A percentile compares a stretch with the other conserved stretches of the same genome.
phyloP scores from a whole-genome alignment of 1,139 yeast species.

The Magnusiomyces clavatus region DNA sequence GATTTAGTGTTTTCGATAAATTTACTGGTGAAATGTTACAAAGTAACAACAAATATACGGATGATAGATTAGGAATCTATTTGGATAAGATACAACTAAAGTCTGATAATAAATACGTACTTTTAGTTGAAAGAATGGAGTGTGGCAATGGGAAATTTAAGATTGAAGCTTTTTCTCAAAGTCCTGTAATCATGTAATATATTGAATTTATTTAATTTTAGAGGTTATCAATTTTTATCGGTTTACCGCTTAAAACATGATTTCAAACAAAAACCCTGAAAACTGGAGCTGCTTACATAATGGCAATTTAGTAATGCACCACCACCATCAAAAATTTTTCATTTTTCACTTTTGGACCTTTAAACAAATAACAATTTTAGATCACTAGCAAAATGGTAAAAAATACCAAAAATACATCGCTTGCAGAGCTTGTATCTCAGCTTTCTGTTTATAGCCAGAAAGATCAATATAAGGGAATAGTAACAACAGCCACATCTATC shows the following conservation, averaged over 20 bases:
- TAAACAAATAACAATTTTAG: too few relatives aligned
- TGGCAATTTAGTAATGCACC: too few relatives aligned
- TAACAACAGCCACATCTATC: conserved; percentile 38
- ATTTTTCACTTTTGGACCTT: too few relatives aligned
- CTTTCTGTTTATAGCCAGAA: conserved; percentile 40
- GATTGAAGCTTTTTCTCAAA: conserved; percentile 17
- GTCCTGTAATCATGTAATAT: conserved; percentile 13
- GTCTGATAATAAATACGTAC: conserved; percentile 15
- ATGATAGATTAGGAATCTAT: conserved; percentile 40
- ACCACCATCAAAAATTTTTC: too few relatives aligned
- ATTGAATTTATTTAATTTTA: too few relatives aligned
- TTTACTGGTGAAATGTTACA: conserved; percentile 21
- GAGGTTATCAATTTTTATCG: too few relatives aligned
- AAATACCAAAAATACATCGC: conserved; percentile 20
- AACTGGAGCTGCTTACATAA: too few relatives aligned
- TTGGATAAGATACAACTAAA: conserved; percentile 28
- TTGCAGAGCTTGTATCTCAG: conserved; percentile 38
- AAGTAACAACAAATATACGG: conserved; percentile 39
- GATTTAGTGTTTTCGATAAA: conserved; percentile 27
- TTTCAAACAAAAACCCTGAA: too few relatives aligned
- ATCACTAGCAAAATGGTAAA: too few relatives aligned
- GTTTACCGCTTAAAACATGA: too few relatives aligned
- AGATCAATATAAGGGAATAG: conserved; percentile 43
- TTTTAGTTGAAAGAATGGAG: conserved; percentile 27
- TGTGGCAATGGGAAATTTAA: conserved; percentile 23